Percentiles rank a stretch among this genome's conserved stretches.
phyloP scores from a whole-genome alignment of 768 basidiomycete genomes.

The Pseudohyphozyma bogoriensis region DNA sequence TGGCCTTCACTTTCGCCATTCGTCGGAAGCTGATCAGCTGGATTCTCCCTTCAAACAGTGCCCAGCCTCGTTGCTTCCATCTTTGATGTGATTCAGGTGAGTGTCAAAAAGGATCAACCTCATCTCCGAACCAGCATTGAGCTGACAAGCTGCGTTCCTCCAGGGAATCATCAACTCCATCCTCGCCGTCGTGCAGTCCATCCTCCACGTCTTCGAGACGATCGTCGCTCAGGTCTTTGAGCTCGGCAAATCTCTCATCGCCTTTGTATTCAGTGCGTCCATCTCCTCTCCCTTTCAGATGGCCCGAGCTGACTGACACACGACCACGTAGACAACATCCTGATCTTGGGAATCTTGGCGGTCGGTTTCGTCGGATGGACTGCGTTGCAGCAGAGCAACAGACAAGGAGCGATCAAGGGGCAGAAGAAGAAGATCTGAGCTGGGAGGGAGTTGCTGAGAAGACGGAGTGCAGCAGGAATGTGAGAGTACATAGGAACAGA shows the following conservation, averaged over 20 bases:
- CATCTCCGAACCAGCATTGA: too few species aligned
- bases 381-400: neutral
- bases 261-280: neutral
- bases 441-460: neutral
- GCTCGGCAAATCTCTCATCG: neutral
- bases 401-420: neutral
- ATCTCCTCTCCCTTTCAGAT: neutral
- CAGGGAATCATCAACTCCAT: constrained; percentile 8
- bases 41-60: too few species aligned
- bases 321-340: neutral
- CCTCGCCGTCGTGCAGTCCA: constrained; percentile 2
- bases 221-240: neutral
- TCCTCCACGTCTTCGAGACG: neutral
- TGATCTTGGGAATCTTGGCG: neutral
- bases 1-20: too few species aligned
- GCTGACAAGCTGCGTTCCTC: too few species aligned
- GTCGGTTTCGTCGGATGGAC: neutral
- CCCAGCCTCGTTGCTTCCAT: too few species aligned
- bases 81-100: too few species aligned
- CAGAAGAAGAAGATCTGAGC: neutral
- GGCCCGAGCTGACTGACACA: neutral
- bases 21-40: too few species aligned
- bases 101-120: too few species aligned
- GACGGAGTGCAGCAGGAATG: neutral
- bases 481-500: neutral